Evolutionary conservation across 805 yeast genomes (phyloP).

Genomic region (Lachancea mirantina): DNA sequence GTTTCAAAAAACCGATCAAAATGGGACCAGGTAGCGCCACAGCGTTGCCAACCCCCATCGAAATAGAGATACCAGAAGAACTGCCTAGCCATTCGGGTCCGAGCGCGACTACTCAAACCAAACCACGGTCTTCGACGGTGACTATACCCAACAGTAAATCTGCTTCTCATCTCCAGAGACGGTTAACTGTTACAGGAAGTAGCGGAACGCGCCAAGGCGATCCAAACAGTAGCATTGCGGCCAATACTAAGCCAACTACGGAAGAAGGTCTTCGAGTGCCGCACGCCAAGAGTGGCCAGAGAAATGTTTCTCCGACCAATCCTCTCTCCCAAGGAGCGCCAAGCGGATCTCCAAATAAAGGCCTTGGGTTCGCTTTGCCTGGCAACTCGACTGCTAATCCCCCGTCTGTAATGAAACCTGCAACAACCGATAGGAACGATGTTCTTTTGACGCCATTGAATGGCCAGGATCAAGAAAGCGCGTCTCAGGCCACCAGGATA

Average conservation of each 20-base stretch:
- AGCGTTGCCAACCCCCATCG: constrained; percentile 49
- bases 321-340: not conserved
- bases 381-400: constrained; percentile 11
- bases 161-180: constrained; percentile 22
- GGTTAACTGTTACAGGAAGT: constrained; percentile 27
- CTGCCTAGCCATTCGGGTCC: constrained; percentile 24
- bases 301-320: constrained; percentile 7
- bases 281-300: constrained; percentile 14
- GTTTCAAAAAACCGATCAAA: constrained; percentile 16
- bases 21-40: constrained; percentile 26
- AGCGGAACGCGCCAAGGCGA: constrained; percentile 9
- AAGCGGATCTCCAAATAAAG: constrained; percentile 5
- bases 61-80: constrained; percentile 57
- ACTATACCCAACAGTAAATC: constrained; percentile 20
- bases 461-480: constrained; percentile 10
- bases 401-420: constrained; percentile 37
- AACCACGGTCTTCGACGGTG: constrained; percentile 31
- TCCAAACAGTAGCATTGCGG: constrained; percentile 6
- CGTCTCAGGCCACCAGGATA: constrained; percentile 22
- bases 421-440: constrained; percentile 21
- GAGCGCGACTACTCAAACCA: constrained; percentile 27
- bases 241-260: constrained; percentile 9
- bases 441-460: constrained; percentile 31
- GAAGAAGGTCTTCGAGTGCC: constrained; percentile 15
- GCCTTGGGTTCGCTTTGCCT: constrained; percentile 3